Percentiles rank a stretch among this genome's conserved stretches.
phyloP scores from a whole-genome alignment of 768 basidiomycete genomes.

The Mycena belliarum region DNA sequence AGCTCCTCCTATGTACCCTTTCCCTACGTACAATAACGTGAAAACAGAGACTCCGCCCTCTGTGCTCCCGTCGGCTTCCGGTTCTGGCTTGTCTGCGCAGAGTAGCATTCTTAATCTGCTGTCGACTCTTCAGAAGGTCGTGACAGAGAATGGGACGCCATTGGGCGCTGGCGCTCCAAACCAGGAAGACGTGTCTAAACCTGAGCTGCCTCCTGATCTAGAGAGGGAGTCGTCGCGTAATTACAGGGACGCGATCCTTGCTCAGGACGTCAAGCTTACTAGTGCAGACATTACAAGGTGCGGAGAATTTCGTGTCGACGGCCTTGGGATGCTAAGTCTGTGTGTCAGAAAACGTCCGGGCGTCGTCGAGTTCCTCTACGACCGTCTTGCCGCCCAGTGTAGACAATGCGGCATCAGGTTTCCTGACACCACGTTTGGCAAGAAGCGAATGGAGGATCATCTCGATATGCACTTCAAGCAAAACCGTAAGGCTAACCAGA shows the following conservation, averaged over 20 bases:
- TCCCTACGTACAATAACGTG: constrained; percentile 21
- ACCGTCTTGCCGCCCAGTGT: constrained; percentile 78
- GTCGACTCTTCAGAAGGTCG: constrained; percentile 76
- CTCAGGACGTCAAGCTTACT: constrained; percentile 60
- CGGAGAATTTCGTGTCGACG: background rate
- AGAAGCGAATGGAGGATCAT: constrained; percentile 81
- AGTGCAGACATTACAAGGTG: constrained; percentile 76
- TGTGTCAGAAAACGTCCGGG: constrained; percentile 54
- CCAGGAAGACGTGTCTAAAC: constrained; percentile 34
- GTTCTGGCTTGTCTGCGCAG: constrained; percentile 32
- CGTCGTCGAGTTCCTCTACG: constrained; percentile 69
- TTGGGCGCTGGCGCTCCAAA: constrained; percentile 46
- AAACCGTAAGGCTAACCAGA: constrained; percentile 81
- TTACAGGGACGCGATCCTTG: constrained; percentile 63
- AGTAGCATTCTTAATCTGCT: constrained; percentile 59
- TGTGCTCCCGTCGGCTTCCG: constrained; percentile 30
- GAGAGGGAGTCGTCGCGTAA: constrained; percentile 50
- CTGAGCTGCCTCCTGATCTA: constrained; percentile 38
- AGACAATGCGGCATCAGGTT: constrained; percentile 93
- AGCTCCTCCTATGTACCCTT: constrained; percentile 17
- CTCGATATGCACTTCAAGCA: constrained; percentile 96
- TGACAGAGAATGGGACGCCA: constrained; percentile 57
- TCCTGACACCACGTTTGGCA: constrained; percentile 68
- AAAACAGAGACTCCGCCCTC: constrained; percentile 31
- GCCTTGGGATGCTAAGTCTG: constrained; percentile 1